Evolutionary conservation across 495 filamentous ascomycete genomes (phyloP), one percentile per base, ranked within the genome.

Genomic region (Penicillium cosmopolitanum): DNA sequence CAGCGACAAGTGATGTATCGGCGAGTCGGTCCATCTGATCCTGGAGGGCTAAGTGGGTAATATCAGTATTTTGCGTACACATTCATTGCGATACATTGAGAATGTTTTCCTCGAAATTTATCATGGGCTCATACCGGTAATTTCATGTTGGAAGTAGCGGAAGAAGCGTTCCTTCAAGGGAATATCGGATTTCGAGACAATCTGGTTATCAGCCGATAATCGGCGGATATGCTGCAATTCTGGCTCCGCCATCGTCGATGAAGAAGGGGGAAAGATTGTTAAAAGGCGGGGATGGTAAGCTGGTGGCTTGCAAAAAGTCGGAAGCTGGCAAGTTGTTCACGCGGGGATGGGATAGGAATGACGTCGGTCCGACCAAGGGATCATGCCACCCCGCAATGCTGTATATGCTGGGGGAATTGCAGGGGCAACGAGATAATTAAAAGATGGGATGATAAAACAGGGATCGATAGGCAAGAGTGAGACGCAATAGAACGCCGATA

Each of bases 111-210:
- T 4, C 8, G 11, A 7, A 35, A 11, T 16, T 31, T 15, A 50
- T 19, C 23, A n/a, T 56, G 34, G 31, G 28, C 5, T 18, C 66
- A 64, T 79, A 91, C 90, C 81, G 13, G 84, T 85, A 60, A 88
- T 86, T 70, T 87, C 84, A 71, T 85, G 81, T 58, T 89, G 88
- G 62, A 94, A 95, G 69, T 89, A 86, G 60, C 85, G 85, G 70
- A 91, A 91, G 79, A 96, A 94, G 9, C 82, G 81, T 64, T 90
- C 87, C 52, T 91, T 93, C 47, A 86, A 69, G 8, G 74, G 72
- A 5, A 79, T 75, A 51, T 82, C 77, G 0, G 75, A 66, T 40
- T 72, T 76, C 7, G 69, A 68, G 58, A 75, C 67, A 10, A 67
- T 76, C 48, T 79, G 77, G 43, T 76, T 77, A 43, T 78, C 74